Evolutionary conservation across 164 flowering plant genomes (phyloP), one percentile per base, ranked within the genome.

Genomic region (Dillenia turbinata): DNA sequence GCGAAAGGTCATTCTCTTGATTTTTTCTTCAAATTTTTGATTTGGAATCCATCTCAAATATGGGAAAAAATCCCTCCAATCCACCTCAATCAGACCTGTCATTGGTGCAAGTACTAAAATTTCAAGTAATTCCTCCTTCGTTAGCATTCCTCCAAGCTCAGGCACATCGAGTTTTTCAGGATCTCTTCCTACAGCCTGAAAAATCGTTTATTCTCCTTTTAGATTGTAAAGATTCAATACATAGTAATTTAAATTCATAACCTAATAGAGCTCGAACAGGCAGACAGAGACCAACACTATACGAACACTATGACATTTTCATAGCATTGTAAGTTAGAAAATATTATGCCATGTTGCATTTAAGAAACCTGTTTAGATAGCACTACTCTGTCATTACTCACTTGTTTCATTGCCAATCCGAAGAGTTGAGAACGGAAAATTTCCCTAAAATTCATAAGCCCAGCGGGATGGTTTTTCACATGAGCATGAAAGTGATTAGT

Each of bases 51-150:
- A 95, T 72, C 54, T 82, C 43, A 95, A 69, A 67, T 85, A 92
- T 14, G 99, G 97, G 66, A 95, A 95, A 80, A 95, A 92, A 63
- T 95, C 99, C 71, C 97, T 84, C 98, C 98, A 93, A 43, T 90
- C 98, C 57, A 90, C 97, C 58, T 90, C 97, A 63, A 88, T 79
- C 44, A 94, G 92, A 48, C 92, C 98, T 75, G 77, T 83, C 97
- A 93, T 81, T 26, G 81, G 79, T 52, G 88, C 92, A 44, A 48
- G 2, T 68, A 95, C 99, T 59, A 92, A 69, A 68, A 78, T 70
- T 26, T 80, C 57, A 68, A 76, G 78, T 12, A 91, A 67, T 59
- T 95, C 94, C 33, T 83, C 71, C 66, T 77, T 83, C 47, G 96
- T 77, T 54, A 95, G 16, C 12, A 73, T 80, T 7, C 57, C 26